Base-by-base conservation (phyloP, 179 eudicot genomes). In the Carnegiea gigantea region DNA sequence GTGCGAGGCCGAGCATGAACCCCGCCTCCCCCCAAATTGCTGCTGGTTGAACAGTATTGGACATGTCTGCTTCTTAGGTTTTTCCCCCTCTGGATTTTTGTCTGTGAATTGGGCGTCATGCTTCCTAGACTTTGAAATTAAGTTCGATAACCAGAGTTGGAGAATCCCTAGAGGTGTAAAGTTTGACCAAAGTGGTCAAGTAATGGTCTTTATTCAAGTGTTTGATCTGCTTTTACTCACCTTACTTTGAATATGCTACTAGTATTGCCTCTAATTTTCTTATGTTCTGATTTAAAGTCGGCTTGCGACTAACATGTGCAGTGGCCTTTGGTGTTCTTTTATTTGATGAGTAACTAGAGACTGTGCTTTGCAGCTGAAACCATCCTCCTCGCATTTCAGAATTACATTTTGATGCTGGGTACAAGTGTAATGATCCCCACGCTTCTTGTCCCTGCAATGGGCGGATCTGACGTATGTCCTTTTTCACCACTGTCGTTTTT, bases 401-500 rank as follows among this genome's bases (percentile, higher is more conserved):
- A 96, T 87, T 96, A 96, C 88, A 92, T 96, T 82, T 48, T 96
- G 84, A 90, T 96, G 90, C 88, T 96, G 79, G 98, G 99, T 75
- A 91, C 98, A 73, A 96, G 95, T 84, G 99, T 94, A 36, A 94
- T 96, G 99, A 91, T 96, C 84, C 98, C 99, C 44, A 78, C 99
- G 14, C 18, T 90, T 64, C 89, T 96, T 26, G 99, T 96, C 78
- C 98, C 93, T 13, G 88, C 89, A 67, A 96, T 96, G 99, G 99
- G 99, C 70, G 99, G 99, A 83, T 84, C 84, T 53, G 90, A 96
- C 87, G 99, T 96, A 93, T 94, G 98, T 51, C 77, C 74, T 49
- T 75, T 76, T 64, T 20, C 17, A 38, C 1, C 57, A 6, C 5
- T 62, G 33, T 36, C 23, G 43, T 40, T 30, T 51, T 14, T 13